Base-by-base conservation (phyloP, 1,284 basidiomycete species). In the Neolentinus lepideus region DNA sequence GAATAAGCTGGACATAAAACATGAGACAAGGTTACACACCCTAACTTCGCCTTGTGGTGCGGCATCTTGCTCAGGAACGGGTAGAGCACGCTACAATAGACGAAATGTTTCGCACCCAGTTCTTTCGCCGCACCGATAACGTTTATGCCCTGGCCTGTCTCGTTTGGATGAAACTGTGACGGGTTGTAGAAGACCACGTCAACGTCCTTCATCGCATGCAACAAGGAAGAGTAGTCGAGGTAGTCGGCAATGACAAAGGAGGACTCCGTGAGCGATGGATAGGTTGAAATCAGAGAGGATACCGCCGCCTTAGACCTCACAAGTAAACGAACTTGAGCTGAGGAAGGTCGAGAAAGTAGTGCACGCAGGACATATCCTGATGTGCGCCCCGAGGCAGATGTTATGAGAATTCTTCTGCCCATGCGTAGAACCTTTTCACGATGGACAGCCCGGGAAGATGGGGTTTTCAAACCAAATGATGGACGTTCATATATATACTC, bases 91-190 rank as follows among this genome's bases (percentile, higher is more conserved):
- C 69, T 69, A 62, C 67, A 70, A 55, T 70, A 74, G 35, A 76
- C 67, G 50, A 75, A 68, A 58, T 74, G 71, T 58, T 71, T 62
- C 29, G 73, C 70, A 29, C 70, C 69, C 16, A 66, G 67, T 10
- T 58, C 60, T 47, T 62, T 63, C 0, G 71, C 69, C 0, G 71
- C 71, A 26, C 73, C 69, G 21, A 71, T 69, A 43, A 74, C 59
- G 14, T 67, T 69, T 33, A 69, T 69, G 33, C 71, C 73, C 66
- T 68, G 69, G 38, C 64, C 67, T 4, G 57, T 60, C 59, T 71
- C 69, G 43, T 66, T 60, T 22, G 64, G 56, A 36, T 62, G 59
- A 57, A 67, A 62, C 47, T 60, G 57, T 1, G 68, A 68, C 0
- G 60, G 67, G 56, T 70, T 71, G 61, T 70, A 63, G 56, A 69